A percentile compares a stretch with the other conserved stretches of the same genome.
Evolutionary conservation across 1,284 basidiomycete genomes (phyloP).

Genomic region (Ustilago xerochloae): DNA sequence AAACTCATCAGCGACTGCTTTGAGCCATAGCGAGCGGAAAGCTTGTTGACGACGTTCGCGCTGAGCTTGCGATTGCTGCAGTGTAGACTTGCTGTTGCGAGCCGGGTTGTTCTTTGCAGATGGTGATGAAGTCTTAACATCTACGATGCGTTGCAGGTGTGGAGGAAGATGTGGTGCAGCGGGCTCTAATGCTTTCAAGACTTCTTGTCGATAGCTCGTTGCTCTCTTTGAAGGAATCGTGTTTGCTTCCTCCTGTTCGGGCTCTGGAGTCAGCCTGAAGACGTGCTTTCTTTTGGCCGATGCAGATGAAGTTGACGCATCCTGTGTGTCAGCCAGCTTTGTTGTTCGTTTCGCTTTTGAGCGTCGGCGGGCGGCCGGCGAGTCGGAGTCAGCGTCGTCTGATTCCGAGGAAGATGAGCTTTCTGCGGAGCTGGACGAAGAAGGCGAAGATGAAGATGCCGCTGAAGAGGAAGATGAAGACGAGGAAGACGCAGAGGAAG

Average conservation of each 20-base stretch:
- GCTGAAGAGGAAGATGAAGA: conserved; percentile 9
- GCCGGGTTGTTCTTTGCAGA: neutral
- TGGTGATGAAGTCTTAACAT: conserved; percentile 12
- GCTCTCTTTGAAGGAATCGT: neutral
- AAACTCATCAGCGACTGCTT: conserved; percentile 55
- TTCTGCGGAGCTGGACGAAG: conserved; percentile 12
- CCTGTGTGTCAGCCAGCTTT: neutral
- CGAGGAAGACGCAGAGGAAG: neutral
- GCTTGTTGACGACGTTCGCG: conserved; percentile 31
- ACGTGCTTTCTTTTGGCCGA: conserved; percentile 7
- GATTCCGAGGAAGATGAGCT: conserved; percentile 16
- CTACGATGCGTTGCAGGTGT: conserved; percentile 29
- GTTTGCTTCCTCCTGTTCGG: neutral
- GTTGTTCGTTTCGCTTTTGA: neutral
- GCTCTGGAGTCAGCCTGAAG: conserved; percentile 33
- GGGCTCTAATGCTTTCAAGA: conserved; percentile 11
- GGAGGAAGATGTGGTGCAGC: neutral
- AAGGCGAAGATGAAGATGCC: conserved; percentile 21
- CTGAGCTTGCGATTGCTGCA: conserved; percentile 16
- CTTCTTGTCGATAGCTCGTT: neutral
- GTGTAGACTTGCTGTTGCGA: neutral
- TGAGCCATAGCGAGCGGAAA: conserved; percentile 55
- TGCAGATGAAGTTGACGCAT: neutral
- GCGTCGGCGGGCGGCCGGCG: neutral
- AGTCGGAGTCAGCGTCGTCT: conserved; percentile 8